A percentile compares a stretch with the other conserved stretches of the same genome.
phyloP scores from a whole-genome alignment of 441 rosid species.

The Eutrema salsugineum region DNA sequence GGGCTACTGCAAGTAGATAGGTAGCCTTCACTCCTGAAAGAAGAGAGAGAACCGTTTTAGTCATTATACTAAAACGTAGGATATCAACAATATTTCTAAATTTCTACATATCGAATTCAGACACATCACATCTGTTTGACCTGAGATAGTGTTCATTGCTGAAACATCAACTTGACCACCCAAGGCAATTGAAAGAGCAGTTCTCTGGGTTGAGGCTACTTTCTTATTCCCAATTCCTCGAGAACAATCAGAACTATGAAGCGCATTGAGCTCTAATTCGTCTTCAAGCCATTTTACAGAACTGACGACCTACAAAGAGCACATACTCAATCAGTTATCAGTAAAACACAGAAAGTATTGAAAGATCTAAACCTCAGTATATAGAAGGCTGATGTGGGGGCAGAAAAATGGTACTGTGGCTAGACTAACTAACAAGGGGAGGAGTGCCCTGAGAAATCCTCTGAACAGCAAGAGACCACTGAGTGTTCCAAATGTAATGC shows the following conservation, averaged over 20 bases:
- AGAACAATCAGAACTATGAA: slow-evolving; percentile 73
- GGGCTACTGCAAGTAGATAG: slow-evolving; percentile 90
- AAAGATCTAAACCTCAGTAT: background rate
- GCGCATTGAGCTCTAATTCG: slow-evolving; percentile 92
- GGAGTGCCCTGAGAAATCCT: slow-evolving; percentile 93
- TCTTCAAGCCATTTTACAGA: slow-evolving; percentile 98
- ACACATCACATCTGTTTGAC: slow-evolving; percentile 24
- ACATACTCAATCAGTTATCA: slow-evolving; percentile 19
- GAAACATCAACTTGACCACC: slow-evolving; percentile 82
- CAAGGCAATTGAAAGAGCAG: slow-evolving; percentile 82
- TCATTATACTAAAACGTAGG: background rate
- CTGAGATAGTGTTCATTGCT: slow-evolving; percentile 82
- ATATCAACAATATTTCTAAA: background rate
- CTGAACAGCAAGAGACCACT: slow-evolving; percentile 81
- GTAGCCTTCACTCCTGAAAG: slow-evolving; percentile 84
- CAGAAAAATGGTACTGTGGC: background rate
- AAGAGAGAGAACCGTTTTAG: background rate
- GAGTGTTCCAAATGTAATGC: slow-evolving; percentile 83
- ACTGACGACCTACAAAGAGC: slow-evolving; percentile 73
- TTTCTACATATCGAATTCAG: background rate
- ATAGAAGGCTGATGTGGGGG: background rate
- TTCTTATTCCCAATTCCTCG: slow-evolving; percentile 79
- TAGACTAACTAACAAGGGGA: slow-evolving; percentile 76
- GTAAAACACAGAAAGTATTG: background rate
- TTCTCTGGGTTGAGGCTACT: slow-evolving; percentile 71